Evolutionary conservation across 2,329 filamentous ascomycete species (phyloP).

Genomic region (Lanzia echinophila): DNA sequence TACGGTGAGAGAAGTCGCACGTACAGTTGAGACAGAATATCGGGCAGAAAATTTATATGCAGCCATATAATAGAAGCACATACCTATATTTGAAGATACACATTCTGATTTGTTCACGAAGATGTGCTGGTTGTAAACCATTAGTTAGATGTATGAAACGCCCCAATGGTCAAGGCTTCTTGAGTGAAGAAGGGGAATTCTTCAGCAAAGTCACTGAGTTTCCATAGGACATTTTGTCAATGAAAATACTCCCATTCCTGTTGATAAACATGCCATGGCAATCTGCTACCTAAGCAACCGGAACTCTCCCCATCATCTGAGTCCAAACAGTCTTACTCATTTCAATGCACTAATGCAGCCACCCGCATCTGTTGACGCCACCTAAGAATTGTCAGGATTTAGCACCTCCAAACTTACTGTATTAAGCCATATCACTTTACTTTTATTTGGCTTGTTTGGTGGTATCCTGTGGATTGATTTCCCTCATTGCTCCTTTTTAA

Average conservation of each 20-base stretch:
- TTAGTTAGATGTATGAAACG: background rate
- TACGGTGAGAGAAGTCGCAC: background rate
- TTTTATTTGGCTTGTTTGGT: background rate
- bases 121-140: background rate
- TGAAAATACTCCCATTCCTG: background rate
- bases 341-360: slow-evolving; percentile 1
- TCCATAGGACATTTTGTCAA: background rate
- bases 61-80: background rate
- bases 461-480: background rate
- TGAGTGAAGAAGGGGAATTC: background rate
- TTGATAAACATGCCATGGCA: background rate
- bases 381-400: background rate
- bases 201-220: background rate
- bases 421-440: background rate
- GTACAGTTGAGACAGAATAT: background rate
- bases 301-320: background rate
- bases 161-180: too few species aligned
- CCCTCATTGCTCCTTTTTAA: background rate
- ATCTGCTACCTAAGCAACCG: background rate
- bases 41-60: background rate
- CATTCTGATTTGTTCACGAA: background rate
- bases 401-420: background rate
- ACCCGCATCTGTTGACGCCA: background rate
- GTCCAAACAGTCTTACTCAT: background rate
- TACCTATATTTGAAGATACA: background rate